Conservation (phyloP, 371 early-diverging fungal genomes). For the Mucor lusitanicus region DNA sequence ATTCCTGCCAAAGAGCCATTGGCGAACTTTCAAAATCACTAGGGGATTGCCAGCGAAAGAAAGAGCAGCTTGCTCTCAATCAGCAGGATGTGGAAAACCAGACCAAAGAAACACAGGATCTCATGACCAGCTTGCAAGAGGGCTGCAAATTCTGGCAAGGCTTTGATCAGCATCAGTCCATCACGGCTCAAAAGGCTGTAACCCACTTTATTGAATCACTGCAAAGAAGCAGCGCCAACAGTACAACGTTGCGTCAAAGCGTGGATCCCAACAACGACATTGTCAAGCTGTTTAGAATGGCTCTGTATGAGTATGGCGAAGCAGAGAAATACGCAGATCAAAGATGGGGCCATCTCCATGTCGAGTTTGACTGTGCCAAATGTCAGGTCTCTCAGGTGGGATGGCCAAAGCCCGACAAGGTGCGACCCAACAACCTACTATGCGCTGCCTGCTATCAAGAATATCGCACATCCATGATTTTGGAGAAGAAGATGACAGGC, state of each 20-base stretch:
- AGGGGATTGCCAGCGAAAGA: conserved; percentile 11
- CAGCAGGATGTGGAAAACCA: conserved; percentile 6
- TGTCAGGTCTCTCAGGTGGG: conserved; percentile 21
- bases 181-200: conserved; percentile 2
- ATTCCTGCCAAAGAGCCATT: conserved; percentile 22
- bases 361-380: conserved; percentile 36
- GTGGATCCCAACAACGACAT: conserved; percentile 18
- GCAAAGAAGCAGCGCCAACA: conserved; percentile 10
- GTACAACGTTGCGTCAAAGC: neutral
- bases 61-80: conserved; percentile 8
- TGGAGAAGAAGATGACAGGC: conserved; percentile 42
- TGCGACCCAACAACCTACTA: conserved; percentile 30
- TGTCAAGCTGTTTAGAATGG: conserved; percentile 31
- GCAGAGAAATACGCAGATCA: conserved; percentile 30
- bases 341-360: conserved; percentile 24
- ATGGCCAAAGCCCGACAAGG: conserved; percentile 48
- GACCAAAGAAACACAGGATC: conserved; percentile 2
- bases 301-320: conserved; percentile 34
- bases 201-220: conserved; percentile 15
- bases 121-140: conserved; percentile 14
- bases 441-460: conserved; percentile 43
- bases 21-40: conserved; percentile 13
- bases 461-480: conserved; percentile 34
- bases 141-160: conserved; percentile 19
- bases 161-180: conserved; percentile 20